A percentile compares a stretch with the other conserved stretches of the same genome.
phyloP scores from a whole-genome alignment of 805 yeast genomes.

The Yamadazyma ubonensis region DNA sequence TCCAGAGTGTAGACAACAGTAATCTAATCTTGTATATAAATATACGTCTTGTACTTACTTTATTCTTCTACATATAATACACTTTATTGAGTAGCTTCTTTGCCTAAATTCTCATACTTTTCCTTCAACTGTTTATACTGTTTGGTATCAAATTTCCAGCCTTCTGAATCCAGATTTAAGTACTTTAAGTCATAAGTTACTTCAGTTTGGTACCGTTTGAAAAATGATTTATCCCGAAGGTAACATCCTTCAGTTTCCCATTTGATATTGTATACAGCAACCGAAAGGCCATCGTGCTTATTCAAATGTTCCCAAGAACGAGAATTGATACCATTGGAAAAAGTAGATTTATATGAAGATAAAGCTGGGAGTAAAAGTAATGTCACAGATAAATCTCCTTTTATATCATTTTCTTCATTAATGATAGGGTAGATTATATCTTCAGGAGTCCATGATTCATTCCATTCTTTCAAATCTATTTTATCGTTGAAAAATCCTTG shows the following conservation, averaged over 20 bases:
- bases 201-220: slow-evolving; percentile 30
- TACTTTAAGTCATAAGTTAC: slow-evolving; percentile 21
- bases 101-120: slow-evolving; percentile 17
- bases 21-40: too few species aligned
- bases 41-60: too few species aligned
- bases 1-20: slow-evolving; percentile 39
- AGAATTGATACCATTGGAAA: slow-evolving; percentile 67
- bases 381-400: slow-evolving; percentile 56
- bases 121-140: slow-evolving; percentile 27
- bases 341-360: slow-evolving; percentile 61
- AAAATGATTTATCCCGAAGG: slow-evolving; percentile 26
- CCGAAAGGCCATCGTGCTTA: slow-evolving; percentile 78
- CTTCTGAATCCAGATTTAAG: slow-evolving; percentile 20
- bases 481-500: slow-evolving; percentile 57
- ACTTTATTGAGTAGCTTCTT: background rate
- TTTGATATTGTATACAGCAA: slow-evolving; percentile 55
- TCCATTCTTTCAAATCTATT: slow-evolving; percentile 33
- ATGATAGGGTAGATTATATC: slow-evolving; percentile 27
- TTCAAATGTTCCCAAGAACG: slow-evolving; percentile 60
- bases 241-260: slow-evolving; percentile 41
- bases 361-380: slow-evolving; percentile 68
- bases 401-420: slow-evolving; percentile 21
- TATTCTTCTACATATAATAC: too few species aligned
- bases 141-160: slow-evolving; percentile 35
- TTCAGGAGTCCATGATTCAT: slow-evolving; percentile 24